Evolutionary conservation across 768 basidiomycete genomes (phyloP).

Genomic region (Lactifluus hygrophoroides): DNA sequence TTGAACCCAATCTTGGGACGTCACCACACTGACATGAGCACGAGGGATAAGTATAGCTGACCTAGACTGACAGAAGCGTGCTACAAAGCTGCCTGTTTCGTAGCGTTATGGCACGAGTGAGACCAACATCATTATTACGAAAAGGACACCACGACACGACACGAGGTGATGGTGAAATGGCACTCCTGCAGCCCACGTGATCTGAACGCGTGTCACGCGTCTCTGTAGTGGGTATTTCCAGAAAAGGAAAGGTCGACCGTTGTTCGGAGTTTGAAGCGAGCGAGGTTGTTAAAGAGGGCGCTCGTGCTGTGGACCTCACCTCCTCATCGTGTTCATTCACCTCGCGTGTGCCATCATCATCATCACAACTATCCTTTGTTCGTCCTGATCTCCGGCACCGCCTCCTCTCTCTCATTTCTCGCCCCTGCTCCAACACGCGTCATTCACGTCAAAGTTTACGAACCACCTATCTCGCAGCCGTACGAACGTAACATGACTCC

Average conservation of each 20-base stretch:
- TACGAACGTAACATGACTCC: conserved; percentile 37
- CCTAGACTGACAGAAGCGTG: neutral
- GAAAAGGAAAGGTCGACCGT: conserved; percentile 3
- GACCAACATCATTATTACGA: no score
- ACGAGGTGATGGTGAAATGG: conserved; percentile 11
- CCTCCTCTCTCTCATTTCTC: conserved; percentile 4
- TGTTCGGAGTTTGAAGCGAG: conserved; percentile 19
- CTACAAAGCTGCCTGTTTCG: neutral
- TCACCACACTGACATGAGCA: conserved; percentile 3
- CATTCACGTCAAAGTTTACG: conserved; percentile 18
- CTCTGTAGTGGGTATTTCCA: conserved; percentile 6
- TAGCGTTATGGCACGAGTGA: neutral
- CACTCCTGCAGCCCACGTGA: conserved; percentile 13
- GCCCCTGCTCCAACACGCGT: conserved; percentile 4
- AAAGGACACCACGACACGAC: no score
- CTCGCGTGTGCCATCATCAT: conserved; percentile 13
- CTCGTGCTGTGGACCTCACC: conserved; percentile 2
- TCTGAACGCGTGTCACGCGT: conserved; percentile 19
- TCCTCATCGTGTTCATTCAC: conserved; percentile 15
- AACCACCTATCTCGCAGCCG: conserved; percentile 5
- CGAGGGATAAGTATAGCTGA: neutral
- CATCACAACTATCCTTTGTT: conserved; percentile 3
- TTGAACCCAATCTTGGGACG: conserved; percentile 6
- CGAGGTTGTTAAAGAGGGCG: conserved; percentile 12
- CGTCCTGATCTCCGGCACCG: conserved; percentile 14